Evolutionary conservation across 2,329 filamentous ascomycete species (phyloP).

Genomic region (Ophiostoma perfectum): DNA sequence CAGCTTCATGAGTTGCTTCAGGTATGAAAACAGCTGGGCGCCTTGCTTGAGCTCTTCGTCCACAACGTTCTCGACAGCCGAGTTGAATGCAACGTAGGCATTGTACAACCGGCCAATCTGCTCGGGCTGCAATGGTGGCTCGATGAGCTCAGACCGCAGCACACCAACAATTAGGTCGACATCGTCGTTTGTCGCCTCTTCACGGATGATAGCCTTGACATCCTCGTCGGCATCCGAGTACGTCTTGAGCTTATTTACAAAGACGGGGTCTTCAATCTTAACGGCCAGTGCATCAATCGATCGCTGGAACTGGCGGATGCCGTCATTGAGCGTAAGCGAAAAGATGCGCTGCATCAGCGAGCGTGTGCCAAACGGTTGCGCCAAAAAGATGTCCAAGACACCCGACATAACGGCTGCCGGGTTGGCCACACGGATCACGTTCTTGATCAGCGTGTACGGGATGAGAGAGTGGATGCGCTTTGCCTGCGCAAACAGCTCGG

Average conservation of each 20-base stretch:
- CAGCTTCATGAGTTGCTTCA: slow-evolving; percentile 92
- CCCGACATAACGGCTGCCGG: slow-evolving; percentile 96
- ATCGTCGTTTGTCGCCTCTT: slow-evolving; percentile 66
- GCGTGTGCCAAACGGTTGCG: slow-evolving; percentile 85
- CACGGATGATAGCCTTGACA: slow-evolving; percentile 66
- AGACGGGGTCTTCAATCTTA: slow-evolving; percentile 75
- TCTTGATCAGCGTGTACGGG: slow-evolving; percentile 89
- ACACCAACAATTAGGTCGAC: slow-evolving; percentile 84
- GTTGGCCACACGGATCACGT: slow-evolving; percentile 93
- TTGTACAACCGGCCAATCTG: slow-evolving; percentile 87
- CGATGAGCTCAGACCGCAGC: slow-evolving; percentile 69
- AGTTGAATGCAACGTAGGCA: slow-evolving; percentile 93
- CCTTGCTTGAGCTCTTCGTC: slow-evolving; percentile 85
- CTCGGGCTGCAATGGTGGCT: slow-evolving; percentile 63
- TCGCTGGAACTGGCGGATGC: slow-evolving; percentile 78
- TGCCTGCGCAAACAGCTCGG: slow-evolving; percentile 88
- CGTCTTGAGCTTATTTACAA: slow-evolving; percentile 73
- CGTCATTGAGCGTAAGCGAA: slow-evolving; percentile 82
- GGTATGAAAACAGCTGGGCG: slow-evolving; percentile 84
- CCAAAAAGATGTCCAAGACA: slow-evolving; percentile 88
- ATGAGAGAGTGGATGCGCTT: slow-evolving; percentile 93
- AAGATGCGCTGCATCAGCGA: slow-evolving; percentile 94
- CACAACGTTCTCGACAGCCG: slow-evolving; percentile 74
- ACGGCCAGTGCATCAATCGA: slow-evolving; percentile 71
- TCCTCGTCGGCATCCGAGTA: slow-evolving; percentile 73